phyloP scores from a whole-genome alignment of 1,284 basidiomycete genomes.

The Sparassis latifolia region DNA sequence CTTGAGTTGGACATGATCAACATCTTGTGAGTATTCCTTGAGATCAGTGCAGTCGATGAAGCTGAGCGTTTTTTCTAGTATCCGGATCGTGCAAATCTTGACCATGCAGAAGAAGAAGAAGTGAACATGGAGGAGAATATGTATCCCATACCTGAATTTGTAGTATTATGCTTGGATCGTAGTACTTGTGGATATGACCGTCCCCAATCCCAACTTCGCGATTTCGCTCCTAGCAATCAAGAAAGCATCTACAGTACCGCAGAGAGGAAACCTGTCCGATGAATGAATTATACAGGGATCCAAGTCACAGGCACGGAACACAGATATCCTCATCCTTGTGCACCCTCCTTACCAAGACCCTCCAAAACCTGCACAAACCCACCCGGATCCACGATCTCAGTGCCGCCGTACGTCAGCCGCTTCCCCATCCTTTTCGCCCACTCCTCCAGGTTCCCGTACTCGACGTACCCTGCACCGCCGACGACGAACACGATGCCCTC shows the following conservation, averaged over 20 bases:
- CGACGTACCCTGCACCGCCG: constrained; percentile 95
- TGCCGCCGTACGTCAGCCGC: constrained; percentile 90
- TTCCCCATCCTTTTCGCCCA: constrained; percentile 80
- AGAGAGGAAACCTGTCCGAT: background rate
- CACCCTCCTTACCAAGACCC: constrained; percentile 44
- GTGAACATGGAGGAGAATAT: constrained; percentile 11
- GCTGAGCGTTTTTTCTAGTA: constrained; percentile 31
- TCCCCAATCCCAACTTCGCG: too few relatives aligned
- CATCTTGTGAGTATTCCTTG: constrained; percentile 54
- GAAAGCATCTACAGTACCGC: too few relatives aligned
- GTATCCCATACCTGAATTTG: background rate
- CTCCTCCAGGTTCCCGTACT: constrained; percentile 94
- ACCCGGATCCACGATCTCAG: constrained; percentile 89
- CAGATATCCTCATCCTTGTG: constrained; percentile 9
- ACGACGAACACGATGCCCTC: constrained; percentile 95
- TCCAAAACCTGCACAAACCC: constrained; percentile 74
- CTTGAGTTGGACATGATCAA: constrained; percentile 87
- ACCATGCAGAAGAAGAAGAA: constrained; percentile 52
- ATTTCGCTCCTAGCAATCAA: too few relatives aligned
- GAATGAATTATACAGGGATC: background rate
- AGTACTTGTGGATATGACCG: too few relatives aligned
- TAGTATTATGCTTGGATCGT: background rate
- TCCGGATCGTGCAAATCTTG: constrained; percentile 82
- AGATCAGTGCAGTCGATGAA: background rate
- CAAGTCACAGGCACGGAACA: background rate